Evolutionary conservation across 805 yeast species (phyloP).

Genomic region (Myxozyma neglecta): DNA sequence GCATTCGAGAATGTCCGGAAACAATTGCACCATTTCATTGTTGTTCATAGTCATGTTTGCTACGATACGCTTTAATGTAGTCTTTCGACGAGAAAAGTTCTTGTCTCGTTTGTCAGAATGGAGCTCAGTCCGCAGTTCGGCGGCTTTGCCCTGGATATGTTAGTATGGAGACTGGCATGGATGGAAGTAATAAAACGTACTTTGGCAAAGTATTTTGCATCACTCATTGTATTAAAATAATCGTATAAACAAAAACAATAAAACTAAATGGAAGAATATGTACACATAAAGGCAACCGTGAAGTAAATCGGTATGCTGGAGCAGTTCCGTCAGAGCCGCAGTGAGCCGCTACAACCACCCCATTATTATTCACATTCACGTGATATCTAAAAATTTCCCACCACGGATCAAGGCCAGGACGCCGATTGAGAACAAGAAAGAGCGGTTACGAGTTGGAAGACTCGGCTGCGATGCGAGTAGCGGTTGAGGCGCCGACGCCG

Average conservation of each 20-base stretch:
- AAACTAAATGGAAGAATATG: neutral
- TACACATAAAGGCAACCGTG: no score
- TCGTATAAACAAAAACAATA: neutral
- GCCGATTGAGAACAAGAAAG: neutral
- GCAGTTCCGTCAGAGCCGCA: no score
- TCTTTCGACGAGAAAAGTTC: conserved; percentile 43
- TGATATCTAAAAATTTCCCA: no score
- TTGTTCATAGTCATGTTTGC: conserved; percentile 85
- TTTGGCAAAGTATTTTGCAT: conserved; percentile 38
- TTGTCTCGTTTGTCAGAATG: conserved; percentile 40
- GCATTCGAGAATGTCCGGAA: conserved; percentile 62
- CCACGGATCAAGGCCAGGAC: no score
- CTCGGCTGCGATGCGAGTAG: neutral
- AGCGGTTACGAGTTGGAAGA: neutral
- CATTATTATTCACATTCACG: no score
- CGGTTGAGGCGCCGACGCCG: conserved; percentile 9
- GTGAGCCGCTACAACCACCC: no score
- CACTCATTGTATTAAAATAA: conserved; percentile 32
- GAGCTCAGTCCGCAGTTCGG: conserved; percentile 37
- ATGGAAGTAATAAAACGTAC: conserved; percentile 21
- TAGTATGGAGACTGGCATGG: neutral
- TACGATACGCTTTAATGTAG: conserved; percentile 65
- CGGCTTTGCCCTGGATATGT: conserved; percentile 39
- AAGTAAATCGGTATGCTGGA: no score
- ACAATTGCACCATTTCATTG: conserved; percentile 65